phyloP scores from a whole-genome alignment of 768 basidiomycete species.

The Leucocoprinus leucothites region DNA sequence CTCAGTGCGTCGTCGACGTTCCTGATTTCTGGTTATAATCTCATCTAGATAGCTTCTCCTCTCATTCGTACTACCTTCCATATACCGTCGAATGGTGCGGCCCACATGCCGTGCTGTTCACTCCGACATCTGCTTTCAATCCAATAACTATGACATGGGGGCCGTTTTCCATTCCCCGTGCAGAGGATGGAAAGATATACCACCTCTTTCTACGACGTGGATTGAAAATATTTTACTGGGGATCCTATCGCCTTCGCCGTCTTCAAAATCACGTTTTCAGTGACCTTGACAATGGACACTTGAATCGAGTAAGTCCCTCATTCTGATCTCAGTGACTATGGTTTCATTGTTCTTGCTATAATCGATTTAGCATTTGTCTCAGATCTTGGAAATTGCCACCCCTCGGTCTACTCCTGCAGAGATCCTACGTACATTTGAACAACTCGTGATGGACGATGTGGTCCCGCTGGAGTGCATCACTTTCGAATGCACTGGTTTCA shows the following conservation, averaged over 20 bases:
- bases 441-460: background rate
- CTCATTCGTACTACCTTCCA: background rate
- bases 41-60: background rate
- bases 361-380: background rate
- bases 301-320: background rate
- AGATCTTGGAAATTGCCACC: background rate
- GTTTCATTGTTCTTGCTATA: background rate
- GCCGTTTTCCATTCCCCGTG: background rate
- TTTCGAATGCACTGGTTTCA: background rate
- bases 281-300: background rate
- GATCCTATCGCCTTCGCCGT: background rate
- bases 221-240: background rate
- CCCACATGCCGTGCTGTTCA: background rate
- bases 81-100: background rate
- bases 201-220: background rate
- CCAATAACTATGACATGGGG: background rate
- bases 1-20: background rate
- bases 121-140: background rate
- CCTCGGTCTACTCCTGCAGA: background rate
- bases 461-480: constrained; percentile 1
- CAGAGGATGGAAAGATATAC: background rate
- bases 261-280: background rate
- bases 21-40: no score
- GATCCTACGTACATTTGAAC: background rate
- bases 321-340: background rate